These are phyloP conservation scores for Abrus pulchellus DNA, from an alignment of 306 rosid genomes.

Conservation along the genomic window DNA sequence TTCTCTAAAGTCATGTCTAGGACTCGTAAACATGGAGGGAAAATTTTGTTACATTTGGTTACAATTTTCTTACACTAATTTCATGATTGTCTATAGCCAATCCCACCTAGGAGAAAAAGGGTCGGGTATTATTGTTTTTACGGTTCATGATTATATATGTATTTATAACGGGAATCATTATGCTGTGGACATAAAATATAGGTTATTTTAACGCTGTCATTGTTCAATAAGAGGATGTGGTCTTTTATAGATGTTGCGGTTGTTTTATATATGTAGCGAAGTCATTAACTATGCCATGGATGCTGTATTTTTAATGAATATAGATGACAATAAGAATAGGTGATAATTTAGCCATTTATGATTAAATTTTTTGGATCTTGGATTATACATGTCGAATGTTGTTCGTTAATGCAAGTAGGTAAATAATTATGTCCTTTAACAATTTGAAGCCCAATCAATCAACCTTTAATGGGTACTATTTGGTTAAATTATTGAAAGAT, in stretches of 20 bases:
- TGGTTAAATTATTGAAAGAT: background rate
- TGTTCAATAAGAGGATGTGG: conserved; percentile 28
- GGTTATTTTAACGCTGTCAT: background rate
- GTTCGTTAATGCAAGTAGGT: no score
- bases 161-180: background rate
- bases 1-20: conserved; percentile 15
- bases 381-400: no score
- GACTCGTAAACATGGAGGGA: conserved; percentile 38
- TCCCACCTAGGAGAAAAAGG: background rate
- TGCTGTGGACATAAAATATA: background rate
- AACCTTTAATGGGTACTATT: background rate
- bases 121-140: background rate
- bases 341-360: no score
- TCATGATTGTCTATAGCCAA: conserved; percentile 27
- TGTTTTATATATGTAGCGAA: background rate
- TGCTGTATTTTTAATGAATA: conserved; percentile 11
- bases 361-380: no score
- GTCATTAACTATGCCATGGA: conserved; percentile 17
- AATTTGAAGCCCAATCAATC: no score
- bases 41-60: conserved; percentile 17
- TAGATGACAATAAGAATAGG: background rate
- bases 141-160: conserved; percentile 35
- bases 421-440: no score
- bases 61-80: background rate
- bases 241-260: conserved; percentile 31